phyloP scores from a whole-genome alignment of 305 asterid species.

The Solanum chacoense region DNA sequence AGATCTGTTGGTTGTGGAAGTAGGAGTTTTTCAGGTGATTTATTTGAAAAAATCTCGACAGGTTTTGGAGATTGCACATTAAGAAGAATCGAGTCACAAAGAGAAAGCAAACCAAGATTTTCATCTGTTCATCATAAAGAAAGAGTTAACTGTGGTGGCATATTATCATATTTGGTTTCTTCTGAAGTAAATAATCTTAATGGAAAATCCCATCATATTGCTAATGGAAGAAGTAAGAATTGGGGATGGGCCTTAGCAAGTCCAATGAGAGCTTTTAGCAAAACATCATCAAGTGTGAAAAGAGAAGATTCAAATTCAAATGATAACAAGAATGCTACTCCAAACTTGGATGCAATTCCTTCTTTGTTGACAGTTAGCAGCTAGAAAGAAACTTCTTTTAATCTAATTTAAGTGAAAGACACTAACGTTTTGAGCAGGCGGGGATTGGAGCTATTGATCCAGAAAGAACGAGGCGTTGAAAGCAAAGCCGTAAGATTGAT shows the following conservation, averaged over 20 bases:
- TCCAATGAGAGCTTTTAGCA: conserved; percentile 79
- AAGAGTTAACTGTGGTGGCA: conserved; percentile 81
- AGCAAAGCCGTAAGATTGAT: not conserved
- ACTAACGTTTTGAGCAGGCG: not conserved
- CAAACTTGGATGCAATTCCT: conserved; percentile 77
- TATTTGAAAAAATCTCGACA: conserved; percentile 75
- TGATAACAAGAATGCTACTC: conserved; percentile 38
- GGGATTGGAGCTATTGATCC: not conserved
- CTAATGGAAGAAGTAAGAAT: conserved; percentile 77
- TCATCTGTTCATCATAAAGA: conserved; percentile 35
- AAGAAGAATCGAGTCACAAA: conserved; percentile 78
- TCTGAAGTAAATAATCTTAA: conserved; percentile 30
- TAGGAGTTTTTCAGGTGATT: conserved; percentile 83
- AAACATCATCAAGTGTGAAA: conserved; percentile 27
- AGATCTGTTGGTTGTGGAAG: conserved; percentile 99
- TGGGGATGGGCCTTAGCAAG: conserved; percentile 99
- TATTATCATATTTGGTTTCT: conserved; percentile 38
- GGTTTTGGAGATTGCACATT: conserved; percentile 92
- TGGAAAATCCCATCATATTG: conserved; percentile 33
- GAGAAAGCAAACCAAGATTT: conserved; percentile 64
- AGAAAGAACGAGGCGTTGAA: not conserved
- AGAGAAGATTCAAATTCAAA: conserved; percentile 16
- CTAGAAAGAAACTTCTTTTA: conserved; percentile 9
- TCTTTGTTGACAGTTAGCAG: conserved; percentile 65
- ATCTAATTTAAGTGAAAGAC: not conserved